Conservation (phyloP, 139 green algal species). For the Chlorella sorokiniana region DNA sequence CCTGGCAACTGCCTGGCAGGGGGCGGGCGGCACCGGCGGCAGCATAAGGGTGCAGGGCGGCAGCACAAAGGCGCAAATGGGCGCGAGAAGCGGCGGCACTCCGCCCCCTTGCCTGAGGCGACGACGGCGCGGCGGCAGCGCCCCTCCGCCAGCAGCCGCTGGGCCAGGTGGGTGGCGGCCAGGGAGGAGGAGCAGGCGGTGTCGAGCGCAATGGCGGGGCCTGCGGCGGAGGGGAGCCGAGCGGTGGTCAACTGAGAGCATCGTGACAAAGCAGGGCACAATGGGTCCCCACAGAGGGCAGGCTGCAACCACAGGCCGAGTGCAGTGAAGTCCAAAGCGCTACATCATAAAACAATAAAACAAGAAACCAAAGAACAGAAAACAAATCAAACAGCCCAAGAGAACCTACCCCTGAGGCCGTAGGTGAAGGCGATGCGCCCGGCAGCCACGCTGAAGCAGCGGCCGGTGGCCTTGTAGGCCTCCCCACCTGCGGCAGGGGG, state of each 20-base stretch:
- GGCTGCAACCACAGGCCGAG: background rate
- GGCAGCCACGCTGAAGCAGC: constrained; percentile 73
- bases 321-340: background rate
- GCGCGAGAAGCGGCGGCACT: too few species aligned
- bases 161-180: constrained; percentile 53
- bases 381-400: constrained; percentile 29
- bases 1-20: too few species aligned
- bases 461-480: constrained; percentile 48
- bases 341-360: background rate
- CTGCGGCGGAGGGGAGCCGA: constrained; percentile 23
- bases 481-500: constrained; percentile 9
- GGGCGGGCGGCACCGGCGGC: too few species aligned
- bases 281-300: background rate
- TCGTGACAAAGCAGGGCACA: background rate
- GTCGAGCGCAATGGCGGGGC: constrained; percentile 60
- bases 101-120: constrained; percentile 13
- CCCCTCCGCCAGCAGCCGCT: constrained; percentile 32
- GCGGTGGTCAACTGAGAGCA: background rate
- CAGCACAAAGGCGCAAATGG: too few species aligned
- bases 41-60: too few species aligned
- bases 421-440: constrained; percentile 83
- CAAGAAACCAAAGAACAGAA: background rate
- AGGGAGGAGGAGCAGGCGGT: constrained; percentile 78
- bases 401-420: constrained; percentile 58
- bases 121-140: constrained; percentile 24